A percentile compares a stretch with the other conserved stretches of the same genome.
phyloP scores from a whole-genome alignment of 805 yeast genomes.

The Lipomyces lipofer region DNA sequence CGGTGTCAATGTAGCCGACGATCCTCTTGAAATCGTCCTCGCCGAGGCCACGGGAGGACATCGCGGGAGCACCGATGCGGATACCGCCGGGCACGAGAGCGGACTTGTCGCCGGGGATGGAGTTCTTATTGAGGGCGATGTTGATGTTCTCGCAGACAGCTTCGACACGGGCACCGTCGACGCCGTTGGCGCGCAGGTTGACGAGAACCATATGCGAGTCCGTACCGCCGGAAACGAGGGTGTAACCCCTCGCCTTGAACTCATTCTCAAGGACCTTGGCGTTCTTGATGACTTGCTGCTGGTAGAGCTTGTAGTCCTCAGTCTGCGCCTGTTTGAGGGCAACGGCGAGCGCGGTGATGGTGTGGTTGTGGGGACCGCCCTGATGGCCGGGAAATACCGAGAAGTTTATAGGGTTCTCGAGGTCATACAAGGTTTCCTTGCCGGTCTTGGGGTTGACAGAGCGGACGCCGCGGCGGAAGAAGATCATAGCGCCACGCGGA shows the following conservation, averaged over 20 bases:
- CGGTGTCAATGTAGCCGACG: conserved; percentile 75
- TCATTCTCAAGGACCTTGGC: conserved; percentile 80
- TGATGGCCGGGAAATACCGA: conserved; percentile 99
- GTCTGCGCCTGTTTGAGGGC: conserved; percentile 92
- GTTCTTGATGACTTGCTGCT: conserved; percentile 80
- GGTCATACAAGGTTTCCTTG: conserved; percentile 83
- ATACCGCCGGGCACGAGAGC: conserved; percentile 97
- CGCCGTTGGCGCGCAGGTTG: conserved; percentile 80
- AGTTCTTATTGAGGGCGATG: conserved; percentile 95
- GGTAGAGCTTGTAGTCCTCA: conserved; percentile 90
- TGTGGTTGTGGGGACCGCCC: conserved; percentile 99
- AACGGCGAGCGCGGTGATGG: conserved; percentile 95
- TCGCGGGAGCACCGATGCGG: conserved; percentile 97
- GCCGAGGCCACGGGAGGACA: conserved; percentile 95
- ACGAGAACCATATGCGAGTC: conserved; percentile 96
- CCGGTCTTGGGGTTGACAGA: conserved; percentile 85
- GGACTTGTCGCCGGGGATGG: conserved; percentile 96
- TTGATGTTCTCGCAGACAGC: conserved; percentile 90
- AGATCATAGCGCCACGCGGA: conserved; percentile 99
- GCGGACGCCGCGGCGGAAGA: conserved; percentile 95
- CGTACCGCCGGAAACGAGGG: conserved; percentile 90
- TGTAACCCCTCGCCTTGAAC: conserved; percentile 71
- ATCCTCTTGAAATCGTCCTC: conserved; percentile 81
- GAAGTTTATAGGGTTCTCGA: conserved; percentile 93
- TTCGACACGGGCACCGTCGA: conserved; percentile 97